Base-by-base conservation (phyloP, 768 basidiomycete genomes). In the Collybia sp. region DNA sequence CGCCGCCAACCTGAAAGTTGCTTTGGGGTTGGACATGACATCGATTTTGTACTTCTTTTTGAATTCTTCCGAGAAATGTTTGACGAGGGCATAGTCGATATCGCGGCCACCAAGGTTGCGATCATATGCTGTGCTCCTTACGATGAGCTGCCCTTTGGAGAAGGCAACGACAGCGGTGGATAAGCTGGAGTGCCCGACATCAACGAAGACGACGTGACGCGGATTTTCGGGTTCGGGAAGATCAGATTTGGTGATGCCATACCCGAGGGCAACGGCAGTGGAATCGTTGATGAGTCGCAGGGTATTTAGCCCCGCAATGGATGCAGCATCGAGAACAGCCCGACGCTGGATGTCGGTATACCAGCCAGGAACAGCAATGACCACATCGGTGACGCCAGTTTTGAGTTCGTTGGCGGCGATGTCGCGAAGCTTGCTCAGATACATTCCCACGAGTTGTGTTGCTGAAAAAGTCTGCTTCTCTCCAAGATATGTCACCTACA, bases 241-340 rank as follows among this genome's bases (percentile, higher is more conserved):
- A 65, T 99, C 96, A 19, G 88, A 82, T 70, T 99, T 99, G 54
- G 95, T 99, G 76, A 98, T 98, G 55, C 96, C 96, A 70, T 95
- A 99, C 43, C 91, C 93, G 63, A 99, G 86, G 34, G 96, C 96
- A 47, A 86, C 79, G 44, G 95, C 96, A 51, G 95, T 98, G 46
- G 87, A 85, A 65, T 98, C 96, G 72, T 97, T 97, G 75, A 98
- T 92, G 66, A 99, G 78, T 43, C 95, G 90, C 50, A 98, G 88
- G 52, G 82, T 71, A 66, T 93, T 96, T 50, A 98, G 79, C 48
- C 87, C 85, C 45, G 90, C 92, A 58, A 99, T 91, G 48, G 80
- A 59, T 36, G 93, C 93, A 25, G 96, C 93, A 56, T 94, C 92
- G 47, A 93, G 77, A 51, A 95, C 60, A 0, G 94, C 93, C 30